phyloP scores from a whole-genome alignment of 345 rosid species.

The Aurinia saxatilis region DNA sequence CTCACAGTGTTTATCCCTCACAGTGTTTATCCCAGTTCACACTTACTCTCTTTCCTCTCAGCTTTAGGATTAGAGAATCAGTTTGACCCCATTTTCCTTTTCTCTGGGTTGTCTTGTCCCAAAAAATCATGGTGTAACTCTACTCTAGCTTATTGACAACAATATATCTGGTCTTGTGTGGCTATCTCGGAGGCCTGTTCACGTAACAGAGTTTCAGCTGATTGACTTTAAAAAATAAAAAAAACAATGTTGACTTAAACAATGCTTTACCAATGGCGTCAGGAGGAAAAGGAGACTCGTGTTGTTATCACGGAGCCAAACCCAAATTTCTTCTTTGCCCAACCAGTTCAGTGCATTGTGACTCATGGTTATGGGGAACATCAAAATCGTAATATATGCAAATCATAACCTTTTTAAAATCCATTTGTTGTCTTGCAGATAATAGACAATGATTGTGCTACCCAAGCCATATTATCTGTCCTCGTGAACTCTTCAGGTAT shows the following conservation, averaged over 20 bases:
- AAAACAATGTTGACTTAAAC: too few relatives aligned
- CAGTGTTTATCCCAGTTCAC: constrained; percentile 41
- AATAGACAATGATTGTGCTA: constrained; percentile 29
- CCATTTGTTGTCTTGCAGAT: constrained; percentile 16
- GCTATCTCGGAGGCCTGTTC: constrained; percentile 47
- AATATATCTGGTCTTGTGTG: constrained; percentile 80
- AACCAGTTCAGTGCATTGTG: constrained; percentile 26
- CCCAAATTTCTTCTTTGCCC: constrained; percentile 32
- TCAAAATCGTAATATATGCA: too few relatives aligned
- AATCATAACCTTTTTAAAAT: not conserved
- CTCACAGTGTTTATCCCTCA: too few relatives aligned
- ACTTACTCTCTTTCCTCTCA: constrained; percentile 61
- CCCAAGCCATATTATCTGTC: constrained; percentile 24
- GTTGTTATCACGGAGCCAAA: constrained; percentile 30
- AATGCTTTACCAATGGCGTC: constrained; percentile 38
- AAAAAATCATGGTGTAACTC: constrained; percentile 39
- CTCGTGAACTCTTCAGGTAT: constrained; percentile 29
- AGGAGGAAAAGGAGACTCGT: constrained; percentile 28
- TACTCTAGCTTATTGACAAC: constrained; percentile 56
- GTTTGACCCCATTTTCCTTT: constrained; percentile 22
- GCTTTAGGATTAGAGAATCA: constrained; percentile 32
- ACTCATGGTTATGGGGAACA: not conserved
- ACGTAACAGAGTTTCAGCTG: constrained; percentile 50
- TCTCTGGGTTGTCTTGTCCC: constrained; percentile 28
- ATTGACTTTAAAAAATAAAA: too few relatives aligned